These are phyloP conservation scores for Gossypium bickii DNA, from an alignment of 345 rosid genomes.

Conservation along the genomic window DNA sequence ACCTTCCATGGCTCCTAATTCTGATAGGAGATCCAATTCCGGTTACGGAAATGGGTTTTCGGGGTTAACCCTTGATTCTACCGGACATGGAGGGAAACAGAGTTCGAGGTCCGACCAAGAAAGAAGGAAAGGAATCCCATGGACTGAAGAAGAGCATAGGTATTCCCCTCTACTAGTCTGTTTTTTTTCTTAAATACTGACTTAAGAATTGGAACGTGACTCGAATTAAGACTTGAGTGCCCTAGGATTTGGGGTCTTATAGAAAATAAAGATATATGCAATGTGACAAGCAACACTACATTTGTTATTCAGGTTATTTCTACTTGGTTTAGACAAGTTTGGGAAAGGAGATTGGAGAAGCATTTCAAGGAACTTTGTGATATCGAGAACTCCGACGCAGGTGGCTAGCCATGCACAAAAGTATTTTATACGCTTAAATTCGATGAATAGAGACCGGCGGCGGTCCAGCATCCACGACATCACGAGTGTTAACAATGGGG, in stretches of 20 bases:
- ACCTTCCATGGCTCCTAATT: slow-evolving; percentile 10
- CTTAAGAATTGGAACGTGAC: no score
- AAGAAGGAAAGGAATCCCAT: slow-evolving; percentile 84
- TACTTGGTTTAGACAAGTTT: slow-evolving; percentile 81
- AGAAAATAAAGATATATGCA: not conserved
- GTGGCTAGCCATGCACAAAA: slow-evolving; percentile 97
- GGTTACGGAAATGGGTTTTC: slow-evolving; percentile 42
- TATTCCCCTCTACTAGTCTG: slow-evolving; percentile 12
- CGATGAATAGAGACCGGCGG: slow-evolving; percentile 81
- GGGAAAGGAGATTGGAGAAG: slow-evolving; percentile 99
- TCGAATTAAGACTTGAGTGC: not conserved
- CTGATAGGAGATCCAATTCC: slow-evolving; percentile 38
- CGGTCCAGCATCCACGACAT: slow-evolving; percentile 94
- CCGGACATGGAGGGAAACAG: slow-evolving; percentile 54
- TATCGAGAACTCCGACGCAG: slow-evolving; percentile 90
- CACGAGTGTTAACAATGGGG: slow-evolving; percentile 59
- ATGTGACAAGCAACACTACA: not conserved
- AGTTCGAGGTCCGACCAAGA: slow-evolving; percentile 75
- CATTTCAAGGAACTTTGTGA: slow-evolving; percentile 85
- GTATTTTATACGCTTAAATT: slow-evolving; percentile 76
- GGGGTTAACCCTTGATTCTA: slow-evolving; percentile 42
- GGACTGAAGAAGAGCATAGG: slow-evolving; percentile 99
- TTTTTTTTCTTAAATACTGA: not conserved
- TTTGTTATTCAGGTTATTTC: slow-evolving; percentile 52
- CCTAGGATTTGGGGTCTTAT: not conserved